Evolutionary conservation across 306 rosid genomes (phyloP).

Genomic region (Oemleria cerasiformis): DNA sequence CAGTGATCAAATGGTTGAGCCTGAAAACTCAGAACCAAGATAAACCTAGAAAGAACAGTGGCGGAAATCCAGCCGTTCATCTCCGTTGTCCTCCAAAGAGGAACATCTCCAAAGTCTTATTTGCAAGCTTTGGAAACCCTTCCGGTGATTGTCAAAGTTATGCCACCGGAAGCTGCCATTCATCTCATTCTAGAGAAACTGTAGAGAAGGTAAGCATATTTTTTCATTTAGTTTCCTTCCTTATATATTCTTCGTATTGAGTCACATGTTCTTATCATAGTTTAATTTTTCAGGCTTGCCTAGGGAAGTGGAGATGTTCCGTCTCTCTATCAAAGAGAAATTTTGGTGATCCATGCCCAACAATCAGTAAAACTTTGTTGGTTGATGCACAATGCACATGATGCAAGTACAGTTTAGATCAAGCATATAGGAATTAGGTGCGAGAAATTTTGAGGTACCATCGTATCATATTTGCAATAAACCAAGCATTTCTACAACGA

Average conservation of each 20-base stretch:
- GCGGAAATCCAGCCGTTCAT: slow-evolving; percentile 12
- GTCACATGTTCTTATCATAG: not conserved
- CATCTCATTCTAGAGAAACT: slow-evolving; percentile 27
- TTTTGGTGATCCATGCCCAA: slow-evolving; percentile 49
- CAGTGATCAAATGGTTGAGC: slow-evolving; percentile 31
- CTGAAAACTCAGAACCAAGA: not conserved
- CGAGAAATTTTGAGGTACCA: not conserved
- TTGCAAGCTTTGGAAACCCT: slow-evolving; percentile 53
- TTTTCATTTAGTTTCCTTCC: not conserved
- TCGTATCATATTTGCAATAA: not conserved
- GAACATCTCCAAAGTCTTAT: slow-evolving; percentile 41
- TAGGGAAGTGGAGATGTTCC: slow-evolving; percentile 41
- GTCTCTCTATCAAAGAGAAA: slow-evolving; percentile 23
- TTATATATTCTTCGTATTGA: not conserved
- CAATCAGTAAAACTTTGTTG: slow-evolving; percentile 33
- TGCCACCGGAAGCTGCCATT: slow-evolving; percentile 37
- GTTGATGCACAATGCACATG: slow-evolving; percentile 46
- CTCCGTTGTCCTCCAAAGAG: slow-evolving; percentile 35
- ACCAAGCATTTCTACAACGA: not conserved
- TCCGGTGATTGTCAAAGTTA: slow-evolving; percentile 38
- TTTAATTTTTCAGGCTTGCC: slow-evolving; percentile 37
- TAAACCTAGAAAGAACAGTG: not conserved
- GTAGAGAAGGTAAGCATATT: slow-evolving; percentile 32
- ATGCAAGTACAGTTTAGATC: not conserved
- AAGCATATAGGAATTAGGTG: not conserved